Percentiles rank a stretch among this genome's conserved stretches.
Evolutionary conservation across 140 eudicot species (phyloP).

Genomic region (Cichorium intybus): DNA sequence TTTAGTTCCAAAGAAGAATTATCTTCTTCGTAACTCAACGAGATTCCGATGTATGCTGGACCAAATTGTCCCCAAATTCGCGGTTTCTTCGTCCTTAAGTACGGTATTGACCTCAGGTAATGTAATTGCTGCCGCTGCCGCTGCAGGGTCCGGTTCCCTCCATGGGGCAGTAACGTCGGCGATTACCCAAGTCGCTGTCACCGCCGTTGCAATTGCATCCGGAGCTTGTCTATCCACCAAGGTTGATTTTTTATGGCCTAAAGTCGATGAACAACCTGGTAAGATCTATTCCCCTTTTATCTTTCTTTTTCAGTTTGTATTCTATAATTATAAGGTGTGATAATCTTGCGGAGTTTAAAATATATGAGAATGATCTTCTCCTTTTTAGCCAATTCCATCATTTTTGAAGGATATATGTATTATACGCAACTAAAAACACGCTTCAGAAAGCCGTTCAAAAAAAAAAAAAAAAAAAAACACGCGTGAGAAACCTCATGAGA

Average conservation of each 20-base stretch:
- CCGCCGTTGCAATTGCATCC: conserved; percentile 94
- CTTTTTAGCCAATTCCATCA: not conserved
- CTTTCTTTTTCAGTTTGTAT: not conserved
- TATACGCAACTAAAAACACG: not conserved
- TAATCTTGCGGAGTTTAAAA: too few relatives aligned
- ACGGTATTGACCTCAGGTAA: conserved; percentile 52
- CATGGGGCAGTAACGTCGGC: conserved; percentile 85
- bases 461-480: too few relatives aligned
- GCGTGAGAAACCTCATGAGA: not conserved
- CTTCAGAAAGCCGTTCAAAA: too few relatives aligned
- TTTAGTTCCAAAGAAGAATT: conserved; percentile 11
- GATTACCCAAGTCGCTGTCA: conserved; percentile 87
- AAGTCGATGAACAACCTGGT: conserved; percentile 84
- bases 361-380: not conserved
- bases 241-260: conserved; percentile 86
- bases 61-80: conserved; percentile 36
- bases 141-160: conserved; percentile 51
- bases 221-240: conserved; percentile 94
- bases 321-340: not conserved
- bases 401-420: not conserved
- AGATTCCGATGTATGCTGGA: conserved; percentile 40
- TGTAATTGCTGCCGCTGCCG: conserved; percentile 64
- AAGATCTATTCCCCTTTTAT: not conserved
- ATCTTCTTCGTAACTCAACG: conserved; percentile 13
- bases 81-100: conserved; percentile 53